A percentile compares a stretch with the other conserved stretches of the same genome.
phyloP scores from a whole-genome alignment of 345 rosid genomes.

The Brassica carinata region DNA sequence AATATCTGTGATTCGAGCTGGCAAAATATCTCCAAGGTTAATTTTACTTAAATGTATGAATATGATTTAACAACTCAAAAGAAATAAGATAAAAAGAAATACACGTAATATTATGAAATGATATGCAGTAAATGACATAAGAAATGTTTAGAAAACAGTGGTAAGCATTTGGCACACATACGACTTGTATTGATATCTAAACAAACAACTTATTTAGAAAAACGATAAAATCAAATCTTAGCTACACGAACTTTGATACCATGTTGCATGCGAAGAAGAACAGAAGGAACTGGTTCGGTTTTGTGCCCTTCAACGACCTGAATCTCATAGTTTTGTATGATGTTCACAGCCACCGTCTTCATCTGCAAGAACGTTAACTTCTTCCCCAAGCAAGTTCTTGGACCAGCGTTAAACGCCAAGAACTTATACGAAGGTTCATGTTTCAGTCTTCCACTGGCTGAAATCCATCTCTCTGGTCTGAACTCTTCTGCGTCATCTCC shows the following conservation, averaged over 20 bases:
- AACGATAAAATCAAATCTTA: slow-evolving; percentile 7
- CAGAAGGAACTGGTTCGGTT: slow-evolving; percentile 32
- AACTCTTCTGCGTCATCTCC: not conserved
- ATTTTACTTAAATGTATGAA: not conserved
- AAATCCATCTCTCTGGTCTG: slow-evolving; percentile 31
- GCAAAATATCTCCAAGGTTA: not conserved
- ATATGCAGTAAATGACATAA: not conserved
- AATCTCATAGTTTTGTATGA: slow-evolving; percentile 45
- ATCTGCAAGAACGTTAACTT: slow-evolving; percentile 38
- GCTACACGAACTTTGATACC: slow-evolving; percentile 42
- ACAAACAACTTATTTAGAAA: not conserved
- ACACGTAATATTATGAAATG: not conserved
- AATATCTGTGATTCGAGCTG: not conserved
- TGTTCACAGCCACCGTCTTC: slow-evolving; percentile 28
- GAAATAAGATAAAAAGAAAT: not conserved
- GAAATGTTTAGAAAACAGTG: not conserved
- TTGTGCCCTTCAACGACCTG: slow-evolving; percentile 39
- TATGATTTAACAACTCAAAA: not conserved
- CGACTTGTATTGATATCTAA: not conserved
- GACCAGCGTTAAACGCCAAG: slow-evolving; percentile 54
- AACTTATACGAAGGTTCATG: slow-evolving; percentile 52
- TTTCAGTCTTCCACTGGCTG: slow-evolving; percentile 22
- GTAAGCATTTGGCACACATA: not conserved
- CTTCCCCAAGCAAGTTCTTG: slow-evolving; percentile 54
- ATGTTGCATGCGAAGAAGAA: not conserved